Base-by-base conservation (phyloP, 805 yeast species). In the Vanderwaltozyma tropicalis region DNA sequence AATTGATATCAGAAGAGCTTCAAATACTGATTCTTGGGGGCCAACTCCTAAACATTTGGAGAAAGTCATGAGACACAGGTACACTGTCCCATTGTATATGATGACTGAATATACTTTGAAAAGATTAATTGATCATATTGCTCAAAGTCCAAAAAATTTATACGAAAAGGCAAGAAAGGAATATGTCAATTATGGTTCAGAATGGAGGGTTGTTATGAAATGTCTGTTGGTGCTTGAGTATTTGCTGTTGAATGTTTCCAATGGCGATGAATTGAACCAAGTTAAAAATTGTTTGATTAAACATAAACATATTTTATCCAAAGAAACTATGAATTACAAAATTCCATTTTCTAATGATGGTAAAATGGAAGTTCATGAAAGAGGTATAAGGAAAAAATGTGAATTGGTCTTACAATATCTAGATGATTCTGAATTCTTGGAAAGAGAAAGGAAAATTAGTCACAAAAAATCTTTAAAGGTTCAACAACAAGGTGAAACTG, bases 21-120 rank as follows among this genome's bases (percentile, higher is more conserved):
- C 74, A 13, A 71, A 68, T 35, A 70, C 72, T 4, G 76, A 71
- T 46, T 48, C 68, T 5, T 71, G 76, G 76, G 76, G 76, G 2
- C 76, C 76, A 4, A 64, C 73, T 0, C 56, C 68, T 5, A 57
- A 61, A 30, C 71, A 70, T 42, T 48, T 67, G 44, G 55, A 54
- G 27, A 64, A 63, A 37, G 59, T 63, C 10, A 24, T 50, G 41
- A 50, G 54, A 37, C 50, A 52, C 37, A 44, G 53, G 40, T 52
- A 46, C 32, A 59, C 47, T 42, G 63, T 46, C 7, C 63, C 54
- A 16, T 42, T 47, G 43, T 62, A 48, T 34, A 42, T 49, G 43
- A 55, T 50, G 45, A 53, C 52, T 13, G 69, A 51, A 48, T 64
- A 60, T 38, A 57, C 56, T 13, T 40, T 60, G 43, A 60, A 60